Evolutionary conservation across 106 monocot genomes (phyloP), one percentile per base, ranked within the genome.

Genomic region (Platanthera guangdongensis): DNA sequence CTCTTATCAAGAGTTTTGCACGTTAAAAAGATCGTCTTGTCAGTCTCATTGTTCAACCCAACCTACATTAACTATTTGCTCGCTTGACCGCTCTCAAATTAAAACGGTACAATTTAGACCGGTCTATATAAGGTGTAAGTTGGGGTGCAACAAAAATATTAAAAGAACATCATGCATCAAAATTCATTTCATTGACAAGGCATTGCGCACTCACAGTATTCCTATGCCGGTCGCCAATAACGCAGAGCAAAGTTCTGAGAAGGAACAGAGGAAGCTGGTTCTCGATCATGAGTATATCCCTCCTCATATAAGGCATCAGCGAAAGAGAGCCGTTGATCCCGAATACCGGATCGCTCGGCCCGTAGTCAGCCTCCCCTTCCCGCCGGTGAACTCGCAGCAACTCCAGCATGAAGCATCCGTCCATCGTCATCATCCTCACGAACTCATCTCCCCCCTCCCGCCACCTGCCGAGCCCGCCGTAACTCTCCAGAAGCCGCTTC

Each of bases 361-460:
- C 11, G 25, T 78, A 78, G 7, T 50, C 39, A 0, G 3, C 39
- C 14, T 12, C 25, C 12, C 18, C 51, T 6, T 22, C 7, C 9
- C 51, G 12, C 2, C 1, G 4, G 0, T 2, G 15, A 8, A 51
- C 51, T 6, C 32, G 11, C 12, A 78, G 21, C 9, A 78, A 4
- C 71, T 78, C 87, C 6, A 87, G 76, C 81, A 87, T 81, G 78
- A 87, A 87, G 65, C 83, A 87, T 6, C 87, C 87, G 28, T 87
- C 87, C 0, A 78, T 21, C 21, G 83, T 72, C 83, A 87, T 87
- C 4, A 87, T 57, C 78, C 81, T 57, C 74, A 83, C 28, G 74
- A 87, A 87, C 2, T 8, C 14, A 2, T 62, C 60, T 19, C 21
- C 47, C n/a, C 63, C 64, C 6, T 10, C 15, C 62, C 13, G 19